These are phyloP conservation scores for Calonectria henricotiae DNA, from an alignment of 2,329 filamentous ascomycete species.

Conservation along the genomic window DNA sequence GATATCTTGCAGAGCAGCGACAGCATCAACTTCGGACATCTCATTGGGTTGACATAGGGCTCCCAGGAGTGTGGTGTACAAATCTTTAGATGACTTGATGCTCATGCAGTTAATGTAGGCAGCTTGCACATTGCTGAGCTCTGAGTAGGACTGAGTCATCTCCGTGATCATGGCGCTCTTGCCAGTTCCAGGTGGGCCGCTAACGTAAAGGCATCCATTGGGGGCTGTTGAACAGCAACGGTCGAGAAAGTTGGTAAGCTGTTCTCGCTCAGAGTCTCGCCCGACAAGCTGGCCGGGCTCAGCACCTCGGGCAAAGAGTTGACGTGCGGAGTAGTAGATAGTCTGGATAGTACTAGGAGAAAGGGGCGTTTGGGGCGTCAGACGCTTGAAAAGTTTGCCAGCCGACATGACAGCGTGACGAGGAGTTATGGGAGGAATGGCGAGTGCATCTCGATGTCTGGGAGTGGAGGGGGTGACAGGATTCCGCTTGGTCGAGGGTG, in stretches of 20 bases:
- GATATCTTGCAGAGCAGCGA: constrained; percentile 77
- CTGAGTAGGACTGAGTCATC: constrained; percentile 75
- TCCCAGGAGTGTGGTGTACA: constrained; percentile 85
- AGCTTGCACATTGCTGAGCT: constrained; percentile 73
- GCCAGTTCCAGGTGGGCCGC: constrained; percentile 94
- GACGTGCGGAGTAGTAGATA: constrained; percentile 89
- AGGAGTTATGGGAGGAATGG: constrained; percentile 82
- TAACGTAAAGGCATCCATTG: constrained; percentile 92
- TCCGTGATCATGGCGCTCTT: constrained; percentile 95
- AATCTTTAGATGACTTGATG: constrained; percentile 88
- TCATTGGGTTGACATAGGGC: constrained; percentile 75
- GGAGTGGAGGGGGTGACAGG: constrained; percentile 82
- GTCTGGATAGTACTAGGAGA: constrained; percentile 81
- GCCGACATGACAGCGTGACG: constrained; percentile 86
- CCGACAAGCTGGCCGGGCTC: constrained; percentile 84
- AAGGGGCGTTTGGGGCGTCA: constrained; percentile 82
- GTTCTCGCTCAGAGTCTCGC: constrained; percentile 78
- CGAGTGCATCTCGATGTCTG: constrained; percentile 84
- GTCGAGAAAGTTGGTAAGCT: constrained; percentile 80
- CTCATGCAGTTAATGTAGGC: constrained; percentile 98
- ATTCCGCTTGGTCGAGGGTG: constrained; percentile 58
- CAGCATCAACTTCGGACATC: constrained; percentile 77
- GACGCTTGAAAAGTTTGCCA: constrained; percentile 82
- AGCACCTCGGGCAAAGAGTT: constrained; percentile 87
- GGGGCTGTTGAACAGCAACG: constrained; percentile 73